Conservation (phyloP, 202 grass and related monocot species). For the Brachypodium distachyon region DNA sequence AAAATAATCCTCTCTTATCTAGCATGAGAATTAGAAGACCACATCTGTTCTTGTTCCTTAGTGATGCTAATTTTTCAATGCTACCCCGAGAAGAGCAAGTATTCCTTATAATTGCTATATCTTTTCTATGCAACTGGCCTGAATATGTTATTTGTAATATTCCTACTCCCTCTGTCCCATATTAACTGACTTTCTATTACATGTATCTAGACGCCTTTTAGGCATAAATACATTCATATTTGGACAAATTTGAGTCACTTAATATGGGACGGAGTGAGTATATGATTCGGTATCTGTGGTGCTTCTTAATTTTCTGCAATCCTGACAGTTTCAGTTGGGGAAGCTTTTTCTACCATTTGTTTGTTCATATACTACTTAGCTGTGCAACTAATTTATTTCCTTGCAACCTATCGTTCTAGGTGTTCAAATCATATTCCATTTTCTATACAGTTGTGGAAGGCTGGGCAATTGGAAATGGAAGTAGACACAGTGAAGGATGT, state of each 20-base stretch:
- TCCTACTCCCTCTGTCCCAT: too few relatives aligned
- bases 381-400: not conserved
- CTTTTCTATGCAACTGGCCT: not conserved
- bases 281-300: not conserved
- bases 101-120: not conserved
- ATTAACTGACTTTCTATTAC: too few relatives aligned
- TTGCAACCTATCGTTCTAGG: not conserved
- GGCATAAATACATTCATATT: too few relatives aligned
- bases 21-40: not conserved
- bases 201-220: too few relatives aligned
- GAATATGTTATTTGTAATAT: not conserved
- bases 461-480: constrained; percentile 33
- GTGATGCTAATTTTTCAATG: not conserved
- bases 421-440: not conserved
- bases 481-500: constrained; percentile 38
- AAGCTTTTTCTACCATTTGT: not conserved
- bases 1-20: not conserved
- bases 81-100: not conserved
- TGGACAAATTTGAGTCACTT: too few relatives aligned
- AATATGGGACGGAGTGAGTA: too few relatives aligned
- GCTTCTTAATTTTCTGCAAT: not conserved
- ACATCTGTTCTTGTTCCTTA: not conserved
- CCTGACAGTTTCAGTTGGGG: not conserved
- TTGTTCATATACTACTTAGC: not conserved
- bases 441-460: not conserved